Evolutionary conservation across 345 rosid genomes (phyloP).

Genomic region (Orychophragmus violaceus): DNA sequence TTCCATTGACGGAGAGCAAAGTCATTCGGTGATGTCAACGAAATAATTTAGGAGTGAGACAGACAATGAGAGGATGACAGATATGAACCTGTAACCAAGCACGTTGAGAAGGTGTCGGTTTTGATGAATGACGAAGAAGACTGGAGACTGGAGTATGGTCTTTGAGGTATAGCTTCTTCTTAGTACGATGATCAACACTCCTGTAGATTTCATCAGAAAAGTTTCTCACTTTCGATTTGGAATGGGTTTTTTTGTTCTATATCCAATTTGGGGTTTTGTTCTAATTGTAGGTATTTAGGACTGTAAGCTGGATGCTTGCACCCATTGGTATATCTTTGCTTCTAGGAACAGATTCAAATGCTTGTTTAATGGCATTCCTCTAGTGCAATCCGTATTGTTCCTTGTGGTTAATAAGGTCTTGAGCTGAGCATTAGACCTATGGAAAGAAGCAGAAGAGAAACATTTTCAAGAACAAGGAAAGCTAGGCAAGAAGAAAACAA

Average conservation of each 20-base stretch:
- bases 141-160: conserved; percentile 48
- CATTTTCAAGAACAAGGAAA: conserved; percentile 32
- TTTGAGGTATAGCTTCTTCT: conserved; percentile 47
- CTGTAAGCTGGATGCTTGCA: conserved; percentile 78
- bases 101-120: too few relatives aligned
- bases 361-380: conserved; percentile 79
- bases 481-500: conserved; percentile 27
- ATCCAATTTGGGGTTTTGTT: not conserved
- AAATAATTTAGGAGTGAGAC: too few relatives aligned
- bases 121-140: conserved; percentile 35
- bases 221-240: not conserved
- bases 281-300: conserved; percentile 46
- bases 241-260: not conserved
- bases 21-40: too few relatives aligned
- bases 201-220: not conserved
- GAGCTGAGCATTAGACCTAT: conserved; percentile 38
- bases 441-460: conserved; percentile 38
- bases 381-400: conserved; percentile 60
- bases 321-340: conserved; percentile 62
- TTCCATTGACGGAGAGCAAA: too few relatives aligned
- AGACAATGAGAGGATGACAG: conserved; percentile 32
- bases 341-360: conserved; percentile 71
- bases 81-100: too few relatives aligned
- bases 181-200: not conserved
- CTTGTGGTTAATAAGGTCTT: conserved; percentile 50